Conservation (phyloP, 2,329 filamentous ascomycete species). For the Hymenoscyphus repandus region DNA sequence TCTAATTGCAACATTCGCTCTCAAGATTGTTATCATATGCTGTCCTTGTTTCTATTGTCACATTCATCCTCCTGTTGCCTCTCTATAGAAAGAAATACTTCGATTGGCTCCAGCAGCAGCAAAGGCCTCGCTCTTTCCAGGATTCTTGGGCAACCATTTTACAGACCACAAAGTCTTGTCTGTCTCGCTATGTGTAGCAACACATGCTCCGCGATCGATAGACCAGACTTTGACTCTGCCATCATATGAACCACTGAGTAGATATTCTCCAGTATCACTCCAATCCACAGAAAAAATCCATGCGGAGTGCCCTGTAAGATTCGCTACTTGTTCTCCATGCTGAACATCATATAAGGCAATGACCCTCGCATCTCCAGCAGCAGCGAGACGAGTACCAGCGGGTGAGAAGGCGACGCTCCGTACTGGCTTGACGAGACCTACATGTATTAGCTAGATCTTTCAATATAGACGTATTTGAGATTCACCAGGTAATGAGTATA, state of each 20-base stretch:
- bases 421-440: slow-evolving; percentile 81
- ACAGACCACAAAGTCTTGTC: slow-evolving; percentile 81
- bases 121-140: slow-evolving; percentile 61
- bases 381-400: slow-evolving; percentile 75
- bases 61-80: slow-evolving; percentile 59
- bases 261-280: slow-evolving; percentile 87
- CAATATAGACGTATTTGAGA: not conserved
- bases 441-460: slow-evolving; percentile 18
- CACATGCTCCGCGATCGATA: slow-evolving; percentile 74
- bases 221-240: slow-evolving; percentile 97
- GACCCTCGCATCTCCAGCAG: slow-evolving; percentile 80
- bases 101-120: slow-evolving; percentile 72
- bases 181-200: slow-evolving; percentile 89
- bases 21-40: too few relatives aligned
- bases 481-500: slow-evolving; percentile 77
- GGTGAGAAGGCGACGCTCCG: slow-evolving; percentile 85
- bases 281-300: slow-evolving; percentile 93
- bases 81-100: slow-evolving; percentile 76
- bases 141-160: slow-evolving; percentile 70
- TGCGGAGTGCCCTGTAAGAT: slow-evolving; percentile 70
- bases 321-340: slow-evolving; percentile 88
- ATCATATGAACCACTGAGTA: slow-evolving; percentile 83
- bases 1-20: too few relatives aligned
- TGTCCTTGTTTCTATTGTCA: too few relatives aligned
- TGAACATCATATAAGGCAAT: slow-evolving; percentile 90